These are phyloP conservation scores for Primulina eburnea DNA, from an alignment of 257 asterid genomes.

Conservation along the genomic window DNA sequence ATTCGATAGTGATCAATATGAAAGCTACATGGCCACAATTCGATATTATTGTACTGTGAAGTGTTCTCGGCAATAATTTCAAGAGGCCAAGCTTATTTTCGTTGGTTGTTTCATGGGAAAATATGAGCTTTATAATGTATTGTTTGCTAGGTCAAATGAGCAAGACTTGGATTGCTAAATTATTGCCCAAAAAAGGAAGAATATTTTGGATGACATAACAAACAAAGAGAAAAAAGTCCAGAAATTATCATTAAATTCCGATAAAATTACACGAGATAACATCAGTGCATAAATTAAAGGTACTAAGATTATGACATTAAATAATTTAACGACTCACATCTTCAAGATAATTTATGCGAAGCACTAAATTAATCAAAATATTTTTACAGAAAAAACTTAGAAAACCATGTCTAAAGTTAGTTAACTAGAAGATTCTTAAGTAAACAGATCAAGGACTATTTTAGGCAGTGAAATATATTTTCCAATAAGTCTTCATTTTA, in stretches of 20 bases:
- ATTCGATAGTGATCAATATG: not conserved
- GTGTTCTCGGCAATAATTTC: not conserved
- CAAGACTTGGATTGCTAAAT: not conserved
- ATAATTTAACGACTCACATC: not conserved
- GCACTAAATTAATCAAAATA: not conserved
- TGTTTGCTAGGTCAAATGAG: not conserved
- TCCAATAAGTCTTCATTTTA: not conserved
- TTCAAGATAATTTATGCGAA: not conserved
- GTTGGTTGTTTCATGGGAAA: not conserved
- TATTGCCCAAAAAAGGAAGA: too few species aligned
- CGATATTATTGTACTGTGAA: conserved; percentile 1
- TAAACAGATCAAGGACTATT: not conserved
- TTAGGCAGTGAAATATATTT: conserved; percentile 4
- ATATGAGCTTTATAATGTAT: not conserved
- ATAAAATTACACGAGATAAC: not conserved
- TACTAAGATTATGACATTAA: not conserved
- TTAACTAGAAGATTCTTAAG: not conserved
- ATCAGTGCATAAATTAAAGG: not conserved
- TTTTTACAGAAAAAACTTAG: not conserved
- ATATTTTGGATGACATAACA: too few species aligned
- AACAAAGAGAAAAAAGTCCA: too few species aligned
- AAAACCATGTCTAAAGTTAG: not conserved
- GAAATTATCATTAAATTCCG: not conserved
- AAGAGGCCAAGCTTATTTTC: not conserved
- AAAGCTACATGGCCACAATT: not conserved